A percentile compares a stretch with the other conserved stretches of the same genome.
Evolutionary conservation across 2,329 filamentous ascomycete species (phyloP).

Genomic region (Fusarium pseudocircinatum): DNA sequence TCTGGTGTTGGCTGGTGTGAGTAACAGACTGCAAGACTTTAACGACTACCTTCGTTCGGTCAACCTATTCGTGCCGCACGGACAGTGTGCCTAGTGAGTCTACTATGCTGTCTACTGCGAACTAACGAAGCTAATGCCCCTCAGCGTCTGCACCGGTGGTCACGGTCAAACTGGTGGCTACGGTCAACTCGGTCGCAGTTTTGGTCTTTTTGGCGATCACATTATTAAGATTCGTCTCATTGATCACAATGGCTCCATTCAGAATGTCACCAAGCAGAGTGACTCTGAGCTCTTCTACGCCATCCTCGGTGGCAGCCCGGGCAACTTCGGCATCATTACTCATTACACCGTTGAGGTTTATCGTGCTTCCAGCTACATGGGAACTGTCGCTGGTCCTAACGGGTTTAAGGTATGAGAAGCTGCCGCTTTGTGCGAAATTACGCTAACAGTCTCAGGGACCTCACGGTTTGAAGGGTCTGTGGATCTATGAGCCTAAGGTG

Average conservation of each 20-base stretch:
- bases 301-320: slow-evolving; percentile 65
- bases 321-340: slow-evolving; percentile 65
- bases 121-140: neutral
- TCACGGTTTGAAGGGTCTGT: slow-evolving; percentile 51
- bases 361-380: slow-evolving; percentile 48
- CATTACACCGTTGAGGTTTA: slow-evolving; percentile 61
- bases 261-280: slow-evolving; percentile 57
- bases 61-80: slow-evolving; percentile 56
- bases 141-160: slow-evolving; percentile 54
- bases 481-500: slow-evolving; percentile 51
- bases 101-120: too few relatives aligned
- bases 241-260: slow-evolving; percentile 55
- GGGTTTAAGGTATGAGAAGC: slow-evolving; percentile 7
- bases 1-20: slow-evolving; percentile 53
- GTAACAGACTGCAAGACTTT: slow-evolving; percentile 54
- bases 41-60: slow-evolving; percentile 54
- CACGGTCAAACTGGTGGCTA: slow-evolving; percentile 60
- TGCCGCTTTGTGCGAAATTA: rapidly evolving
- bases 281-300: slow-evolving; percentile 69
- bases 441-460: slow-evolving; percentile 5
- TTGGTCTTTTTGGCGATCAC: slow-evolving; percentile 65
- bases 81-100: slow-evolving; percentile 52
- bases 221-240: slow-evolving; percentile 59
- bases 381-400: slow-evolving; percentile 32
- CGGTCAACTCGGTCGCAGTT: slow-evolving; percentile 57